Conservation (phyloP, 2,329 filamentous ascomycete species). For the Colletotrichum acutatum region DNA sequence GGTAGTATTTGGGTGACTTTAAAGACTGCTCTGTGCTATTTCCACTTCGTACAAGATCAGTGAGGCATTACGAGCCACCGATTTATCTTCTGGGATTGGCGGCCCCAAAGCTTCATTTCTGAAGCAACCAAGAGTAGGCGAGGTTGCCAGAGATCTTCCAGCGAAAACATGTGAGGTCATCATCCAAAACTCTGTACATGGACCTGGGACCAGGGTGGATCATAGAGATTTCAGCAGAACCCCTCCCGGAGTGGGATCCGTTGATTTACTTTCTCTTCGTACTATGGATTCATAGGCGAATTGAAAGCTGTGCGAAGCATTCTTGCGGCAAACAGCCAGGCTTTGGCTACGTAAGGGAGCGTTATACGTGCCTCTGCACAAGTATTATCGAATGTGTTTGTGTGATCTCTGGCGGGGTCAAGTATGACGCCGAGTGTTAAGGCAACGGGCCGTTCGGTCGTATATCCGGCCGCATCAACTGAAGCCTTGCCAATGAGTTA, state of each 20-base stretch:
- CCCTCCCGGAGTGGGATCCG: neutral
- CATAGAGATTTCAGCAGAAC: neutral
- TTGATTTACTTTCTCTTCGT: neutral
- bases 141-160: neutral
- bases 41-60: neutral
- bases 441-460: neutral
- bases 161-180: neutral
- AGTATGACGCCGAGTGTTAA: neutral
- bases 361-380: slow-evolving; percentile 5
- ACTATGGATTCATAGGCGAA: neutral
- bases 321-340: neutral
- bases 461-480: neutral
- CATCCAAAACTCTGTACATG: neutral
- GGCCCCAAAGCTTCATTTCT: neutral
- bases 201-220: neutral
- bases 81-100: neutral
- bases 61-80: neutral
- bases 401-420: slow-evolving; percentile 5
- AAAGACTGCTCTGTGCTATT: neutral
- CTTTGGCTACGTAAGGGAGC: slow-evolving; percentile 25
- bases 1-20: neutral
- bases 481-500: neutral
- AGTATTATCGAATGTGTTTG: slow-evolving; percentile 3
- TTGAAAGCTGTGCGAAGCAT: neutral
- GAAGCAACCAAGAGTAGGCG: neutral